These are phyloP conservation scores for Hypoxylon sp. DNA, from an alignment of 2,329 filamentous ascomycete species.

Conservation along the genomic window DNA sequence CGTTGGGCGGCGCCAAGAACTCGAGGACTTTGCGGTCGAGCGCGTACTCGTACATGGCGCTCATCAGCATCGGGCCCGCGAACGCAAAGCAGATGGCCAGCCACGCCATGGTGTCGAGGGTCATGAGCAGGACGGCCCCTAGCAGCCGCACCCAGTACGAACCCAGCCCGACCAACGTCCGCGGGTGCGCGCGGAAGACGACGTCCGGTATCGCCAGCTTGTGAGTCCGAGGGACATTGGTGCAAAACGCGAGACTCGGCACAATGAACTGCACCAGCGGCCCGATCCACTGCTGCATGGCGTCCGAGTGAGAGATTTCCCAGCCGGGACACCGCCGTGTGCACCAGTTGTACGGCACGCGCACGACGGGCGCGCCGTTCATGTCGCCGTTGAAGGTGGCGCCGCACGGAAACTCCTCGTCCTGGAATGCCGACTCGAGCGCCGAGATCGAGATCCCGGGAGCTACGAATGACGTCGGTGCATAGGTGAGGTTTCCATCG, in stretches of 20 bases:
- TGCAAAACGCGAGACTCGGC: slow-evolving; percentile 52
- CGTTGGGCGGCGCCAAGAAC: slow-evolving; percentile 44
- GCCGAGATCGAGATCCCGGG: slow-evolving; percentile 38
- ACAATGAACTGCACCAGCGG: slow-evolving; percentile 53
- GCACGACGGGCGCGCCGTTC: slow-evolving; percentile 42
- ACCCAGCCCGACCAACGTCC: slow-evolving; percentile 55
- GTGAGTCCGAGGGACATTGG: slow-evolving; percentile 51
- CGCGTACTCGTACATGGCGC: slow-evolving; percentile 49
- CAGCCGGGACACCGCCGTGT: slow-evolving; percentile 47
- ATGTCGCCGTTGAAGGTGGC: slow-evolving; percentile 42
- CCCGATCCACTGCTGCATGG: slow-evolving; percentile 51
- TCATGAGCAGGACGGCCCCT: slow-evolving; percentile 43
- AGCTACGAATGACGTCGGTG: slow-evolving; percentile 42
- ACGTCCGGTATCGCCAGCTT: slow-evolving; percentile 52
- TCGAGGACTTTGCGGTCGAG: slow-evolving; percentile 49
- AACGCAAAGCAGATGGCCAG: slow-evolving; percentile 49
- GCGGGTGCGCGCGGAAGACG: slow-evolving; percentile 71
- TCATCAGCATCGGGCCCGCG: slow-evolving; percentile 48
- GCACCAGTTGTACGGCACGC: slow-evolving; percentile 50
- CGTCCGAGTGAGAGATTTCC: slow-evolving; percentile 46
- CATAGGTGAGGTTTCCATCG: slow-evolving; percentile 44
- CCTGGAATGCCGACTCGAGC: slow-evolving; percentile 33
- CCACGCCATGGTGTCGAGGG: slow-evolving; percentile 47
- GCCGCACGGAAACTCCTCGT: slow-evolving; percentile 48
- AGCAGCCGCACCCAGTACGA: slow-evolving; percentile 47